Evolutionary conservation across 495 filamentous ascomycete species (phyloP), one percentile per base, ranked within the genome.

Genomic region (Penicillium paradoxum): DNA sequence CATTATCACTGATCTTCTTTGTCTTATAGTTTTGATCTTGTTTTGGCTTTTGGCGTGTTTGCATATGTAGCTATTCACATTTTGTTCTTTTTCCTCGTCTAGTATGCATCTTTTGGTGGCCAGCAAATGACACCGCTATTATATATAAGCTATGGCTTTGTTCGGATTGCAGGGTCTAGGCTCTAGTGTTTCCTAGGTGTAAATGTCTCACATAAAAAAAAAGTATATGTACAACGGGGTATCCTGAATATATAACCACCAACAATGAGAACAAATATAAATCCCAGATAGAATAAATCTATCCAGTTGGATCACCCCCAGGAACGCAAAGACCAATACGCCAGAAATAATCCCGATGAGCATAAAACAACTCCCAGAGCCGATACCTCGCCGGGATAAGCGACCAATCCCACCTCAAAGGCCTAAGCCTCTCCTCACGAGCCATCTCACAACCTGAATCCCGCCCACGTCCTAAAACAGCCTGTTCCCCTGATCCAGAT

Each of bases 291-390:
- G 5, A 19, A 27, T 10, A 25, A 6, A 4, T 41, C 27, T 44
- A 61, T 19, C 62, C 63, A 21, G 63, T 67, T 24, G 85, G 85
- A 69, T 91, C 89, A 2, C 88, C 89, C 4, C 87, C 87, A 2
- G 92, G 92, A 5, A 97, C 74, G 72, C 93, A 98, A 38, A 97
- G 70, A 0, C 93, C 93, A 53, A 98, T 62, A 29, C 93, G 72
- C 87, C 90, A 93, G 66, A 98, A 98, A 64, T 98, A 98, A 70
- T 98, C 93, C 47, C 93, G 76, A 73, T 98, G 93, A 14, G 91
- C 86, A 73, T 90, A 91, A 66, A 97, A 87, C n/a, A 95, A 72
- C 72, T 95, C 83, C 89, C 95, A 93, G 9, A 91, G 77, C 64
- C 85, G 85, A 57, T 84, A 85, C 40, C 82, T 71, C 9, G 78